Evolutionary conservation across 2,329 filamentous ascomycete genomes (phyloP).

Genomic region (Colletotrichum somersetense): DNA sequence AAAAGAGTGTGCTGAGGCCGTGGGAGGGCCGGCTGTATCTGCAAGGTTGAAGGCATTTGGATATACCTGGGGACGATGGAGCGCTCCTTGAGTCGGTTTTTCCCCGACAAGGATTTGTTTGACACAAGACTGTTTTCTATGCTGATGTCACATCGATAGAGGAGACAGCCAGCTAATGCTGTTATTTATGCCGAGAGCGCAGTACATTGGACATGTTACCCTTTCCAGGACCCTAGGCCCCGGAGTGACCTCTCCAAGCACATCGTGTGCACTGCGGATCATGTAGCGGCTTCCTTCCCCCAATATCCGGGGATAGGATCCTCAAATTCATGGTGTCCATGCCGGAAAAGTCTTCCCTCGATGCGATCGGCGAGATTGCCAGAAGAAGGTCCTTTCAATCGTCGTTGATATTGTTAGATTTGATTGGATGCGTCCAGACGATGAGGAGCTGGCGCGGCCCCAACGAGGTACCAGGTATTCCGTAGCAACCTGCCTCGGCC

Average conservation of each 20-base stretch:
- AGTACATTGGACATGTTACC: not conserved
- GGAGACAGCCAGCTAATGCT: not conserved
- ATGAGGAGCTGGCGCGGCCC: not conserved
- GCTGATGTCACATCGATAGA: not conserved
- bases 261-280: not conserved
- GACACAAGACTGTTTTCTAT: not conserved
- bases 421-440: not conserved
- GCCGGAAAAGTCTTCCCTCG: not conserved
- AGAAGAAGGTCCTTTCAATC: not conserved
- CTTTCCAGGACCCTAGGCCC: too few relatives aligned
- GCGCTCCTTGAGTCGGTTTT: too few relatives aligned
- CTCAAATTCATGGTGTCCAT: not conserved
- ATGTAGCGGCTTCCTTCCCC: not conserved
- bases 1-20: conserved; percentile 46
- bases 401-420: not conserved
- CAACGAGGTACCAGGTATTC: not conserved
- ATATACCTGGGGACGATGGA: conserved; percentile 7
- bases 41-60: conserved; percentile 20
- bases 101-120: too few relatives aligned
- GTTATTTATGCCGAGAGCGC: not conserved
- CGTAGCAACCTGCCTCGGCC: not conserved
- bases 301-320: not conserved
- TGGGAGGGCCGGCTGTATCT: conserved; percentile 54
- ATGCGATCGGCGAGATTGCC: not conserved
- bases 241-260: not conserved